Evolutionary conservation across 192 early-diverging fungal genomes (phyloP).

Genomic region (Umbelopsis ramanniana): DNA sequence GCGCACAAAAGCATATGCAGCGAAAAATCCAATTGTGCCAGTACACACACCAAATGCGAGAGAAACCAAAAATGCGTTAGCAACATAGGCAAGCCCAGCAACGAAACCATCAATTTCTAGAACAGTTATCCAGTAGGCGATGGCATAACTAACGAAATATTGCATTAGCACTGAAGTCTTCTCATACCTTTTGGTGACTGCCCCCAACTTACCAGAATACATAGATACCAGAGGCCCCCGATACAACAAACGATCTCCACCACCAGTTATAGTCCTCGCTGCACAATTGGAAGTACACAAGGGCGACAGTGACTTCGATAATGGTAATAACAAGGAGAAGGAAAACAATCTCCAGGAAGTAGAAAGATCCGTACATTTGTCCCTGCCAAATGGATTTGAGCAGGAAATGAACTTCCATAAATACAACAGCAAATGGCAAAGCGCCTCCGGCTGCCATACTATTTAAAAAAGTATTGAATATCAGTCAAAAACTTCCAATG

Average conservation of each 20-base stretch:
- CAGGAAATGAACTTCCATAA: slow-evolving; percentile 75
- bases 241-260: slow-evolving; percentile 89
- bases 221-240: slow-evolving; percentile 51
- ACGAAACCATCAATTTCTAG: slow-evolving; percentile 66
- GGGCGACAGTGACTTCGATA: slow-evolving; percentile 69
- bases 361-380: slow-evolving; percentile 69
- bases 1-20: slow-evolving; percentile 72
- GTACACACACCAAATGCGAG: slow-evolving; percentile 68
- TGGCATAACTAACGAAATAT: slow-evolving; percentile 62
- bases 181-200: too few relatives aligned
- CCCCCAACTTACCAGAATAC: slow-evolving; percentile 50
- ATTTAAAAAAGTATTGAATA: background rate
- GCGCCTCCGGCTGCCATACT: slow-evolving; percentile 51
- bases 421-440: slow-evolving; percentile 68
- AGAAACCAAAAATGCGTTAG: slow-evolving; percentile 68
- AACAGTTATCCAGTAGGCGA: slow-evolving; percentile 62
- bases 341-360: slow-evolving; percentile 61
- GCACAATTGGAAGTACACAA: slow-evolving; percentile 72
- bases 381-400: slow-evolving; percentile 73
- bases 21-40: slow-evolving; percentile 81
- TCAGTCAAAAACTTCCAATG: background rate
- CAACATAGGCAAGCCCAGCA: slow-evolving; percentile 78
- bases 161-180: background rate
- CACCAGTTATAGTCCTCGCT: slow-evolving; percentile 85
- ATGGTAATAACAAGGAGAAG: slow-evolving; percentile 57